A percentile compares a stretch with the other conserved stretches of the same genome.
Evolutionary conservation across 352 stramenopile genomes (phyloP).

Genomic region (Pythium sukuiense): DNA sequence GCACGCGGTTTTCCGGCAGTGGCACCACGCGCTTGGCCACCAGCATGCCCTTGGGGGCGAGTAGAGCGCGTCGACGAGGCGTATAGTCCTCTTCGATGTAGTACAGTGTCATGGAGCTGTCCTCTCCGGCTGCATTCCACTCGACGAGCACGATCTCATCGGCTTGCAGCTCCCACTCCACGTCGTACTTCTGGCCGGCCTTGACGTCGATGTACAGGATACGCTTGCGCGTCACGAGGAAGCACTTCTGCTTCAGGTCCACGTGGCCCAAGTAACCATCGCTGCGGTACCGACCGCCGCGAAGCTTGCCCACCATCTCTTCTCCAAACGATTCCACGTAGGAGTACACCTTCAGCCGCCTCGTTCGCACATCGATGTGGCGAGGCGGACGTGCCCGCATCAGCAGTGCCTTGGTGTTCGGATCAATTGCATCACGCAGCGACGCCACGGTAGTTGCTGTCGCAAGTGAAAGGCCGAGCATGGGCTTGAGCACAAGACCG

Average conservation of each 20-base stretch:
- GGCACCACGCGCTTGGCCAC: slow-evolving; percentile 76
- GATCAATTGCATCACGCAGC: slow-evolving; percentile 76
- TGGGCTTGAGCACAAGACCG: slow-evolving; percentile 78
- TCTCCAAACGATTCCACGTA: slow-evolving; percentile 88
- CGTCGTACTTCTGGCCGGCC: slow-evolving; percentile 63
- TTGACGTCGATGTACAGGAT: slow-evolving; percentile 81
- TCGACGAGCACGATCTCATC: slow-evolving; percentile 83
- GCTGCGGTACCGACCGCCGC: slow-evolving; percentile 66
- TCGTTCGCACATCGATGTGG: slow-evolving; percentile 80
- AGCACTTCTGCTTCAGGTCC: slow-evolving; percentile 81
- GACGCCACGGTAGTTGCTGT: slow-evolving; percentile 70
- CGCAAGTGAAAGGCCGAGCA: slow-evolving; percentile 75
- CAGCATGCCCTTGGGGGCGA: slow-evolving; percentile 59
- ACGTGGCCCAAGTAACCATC: slow-evolving; percentile 86
- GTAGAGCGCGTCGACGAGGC: slow-evolving; percentile 35
- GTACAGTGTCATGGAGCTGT: slow-evolving; percentile 47
- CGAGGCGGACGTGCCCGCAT: slow-evolving; percentile 75
- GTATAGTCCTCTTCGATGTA: slow-evolving; percentile 79
- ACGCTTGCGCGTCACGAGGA: slow-evolving; percentile 82
- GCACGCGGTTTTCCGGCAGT: slow-evolving; percentile 68
- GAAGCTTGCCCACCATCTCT: slow-evolving; percentile 82
- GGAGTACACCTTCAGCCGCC: slow-evolving; percentile 81
- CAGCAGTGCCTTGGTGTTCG: slow-evolving; percentile 78
- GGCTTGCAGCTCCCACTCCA: slow-evolving; percentile 77
- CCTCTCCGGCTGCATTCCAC: slow-evolving; percentile 35